Evolutionary conservation across 2,329 filamentous ascomycete species (phyloP).

Genomic region (Alternaria sp.): DNA sequence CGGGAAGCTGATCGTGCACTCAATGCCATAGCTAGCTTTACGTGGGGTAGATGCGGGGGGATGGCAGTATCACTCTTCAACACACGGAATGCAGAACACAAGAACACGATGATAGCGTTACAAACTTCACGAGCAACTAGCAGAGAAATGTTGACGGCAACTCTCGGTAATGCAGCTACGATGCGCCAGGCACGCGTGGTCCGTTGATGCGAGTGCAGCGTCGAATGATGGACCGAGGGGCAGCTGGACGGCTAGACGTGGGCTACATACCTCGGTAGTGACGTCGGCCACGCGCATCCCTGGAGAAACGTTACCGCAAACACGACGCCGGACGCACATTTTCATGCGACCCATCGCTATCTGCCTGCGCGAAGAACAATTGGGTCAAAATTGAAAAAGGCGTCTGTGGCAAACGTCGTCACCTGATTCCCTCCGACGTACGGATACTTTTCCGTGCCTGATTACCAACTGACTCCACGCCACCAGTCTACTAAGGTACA

Average conservation of each 20-base stretch:
- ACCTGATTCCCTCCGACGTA: conserved; percentile 15
- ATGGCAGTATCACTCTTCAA: conserved; percentile 18
- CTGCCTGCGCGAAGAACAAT: conserved; percentile 14
- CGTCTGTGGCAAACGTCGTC: conserved; percentile 23
- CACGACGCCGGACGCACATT: conserved; percentile 7
- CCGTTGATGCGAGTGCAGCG: conserved; percentile 37
- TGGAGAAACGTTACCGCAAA: conserved; percentile 36
- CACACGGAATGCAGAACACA: conserved; percentile 4
- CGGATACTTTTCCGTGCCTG: conserved; percentile 22
- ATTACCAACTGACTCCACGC: not conserved
- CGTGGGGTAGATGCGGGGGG: conserved; percentile 40
- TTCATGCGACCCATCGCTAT: conserved; percentile 3
- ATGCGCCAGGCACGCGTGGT: conserved; percentile 24
- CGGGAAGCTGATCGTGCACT: conserved; percentile 66
- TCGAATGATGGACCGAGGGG: conserved; percentile 39
- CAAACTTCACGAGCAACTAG: conserved; percentile 2
- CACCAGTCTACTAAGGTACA: conserved; percentile 6
- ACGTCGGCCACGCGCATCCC: conserved; percentile 6
- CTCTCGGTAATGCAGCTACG: conserved; percentile 30
- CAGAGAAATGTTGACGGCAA: conserved; percentile 35
- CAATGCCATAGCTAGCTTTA: conserved; percentile 63
- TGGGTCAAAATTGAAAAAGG: not conserved
- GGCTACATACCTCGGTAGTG: conserved; percentile 12
- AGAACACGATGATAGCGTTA: conserved; percentile 4
- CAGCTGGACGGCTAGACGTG: conserved; percentile 24